Conservation (phyloP, 495 filamentous ascomycete species). For the Hypoxylon fuscum region DNA sequence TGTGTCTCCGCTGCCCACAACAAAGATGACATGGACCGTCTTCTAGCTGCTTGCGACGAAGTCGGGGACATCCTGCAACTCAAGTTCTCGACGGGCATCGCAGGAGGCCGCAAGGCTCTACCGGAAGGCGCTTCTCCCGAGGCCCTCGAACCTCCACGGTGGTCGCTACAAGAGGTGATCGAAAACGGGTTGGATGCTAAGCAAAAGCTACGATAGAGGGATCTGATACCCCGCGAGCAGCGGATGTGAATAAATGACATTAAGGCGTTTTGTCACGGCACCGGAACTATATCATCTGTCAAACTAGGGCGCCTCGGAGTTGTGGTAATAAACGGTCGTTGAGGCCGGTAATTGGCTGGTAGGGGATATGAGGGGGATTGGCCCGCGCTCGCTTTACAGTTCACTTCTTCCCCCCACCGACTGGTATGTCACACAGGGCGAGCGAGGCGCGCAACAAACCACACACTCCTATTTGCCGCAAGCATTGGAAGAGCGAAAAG, state of each 20-base stretch:
- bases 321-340: constrained; percentile 35
- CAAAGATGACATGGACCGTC: constrained; percentile 94
- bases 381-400: constrained; percentile 44
- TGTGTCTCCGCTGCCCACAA: constrained; percentile 96
- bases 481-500: constrained; percentile 31
- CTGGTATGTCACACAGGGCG: constrained; percentile 33
- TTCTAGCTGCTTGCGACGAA: constrained; percentile 90
- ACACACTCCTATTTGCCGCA: constrained; percentile 26
- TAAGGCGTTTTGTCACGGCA: constrained; percentile 40
- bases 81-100: constrained; percentile 94
- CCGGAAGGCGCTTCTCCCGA: constrained; percentile 73
- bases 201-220: constrained; percentile 64
- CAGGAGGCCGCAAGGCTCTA: constrained; percentile 81
- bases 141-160: constrained; percentile 76
- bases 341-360: constrained; percentile 31
- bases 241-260: constrained; percentile 34
- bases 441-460: constrained; percentile 28
- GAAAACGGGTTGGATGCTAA: constrained; percentile 83
- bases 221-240: constrained; percentile 4
- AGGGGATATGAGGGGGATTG: constrained; percentile 9
- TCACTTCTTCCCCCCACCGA: constrained; percentile 44
- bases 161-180: constrained; percentile 83
- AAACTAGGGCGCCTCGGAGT: constrained; percentile 45
- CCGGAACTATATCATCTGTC: constrained; percentile 31
- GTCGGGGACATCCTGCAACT: constrained; percentile 91